Conservation (phyloP, 2,329 filamentous ascomycete genomes). For the Dactylellina drechsleri region DNA sequence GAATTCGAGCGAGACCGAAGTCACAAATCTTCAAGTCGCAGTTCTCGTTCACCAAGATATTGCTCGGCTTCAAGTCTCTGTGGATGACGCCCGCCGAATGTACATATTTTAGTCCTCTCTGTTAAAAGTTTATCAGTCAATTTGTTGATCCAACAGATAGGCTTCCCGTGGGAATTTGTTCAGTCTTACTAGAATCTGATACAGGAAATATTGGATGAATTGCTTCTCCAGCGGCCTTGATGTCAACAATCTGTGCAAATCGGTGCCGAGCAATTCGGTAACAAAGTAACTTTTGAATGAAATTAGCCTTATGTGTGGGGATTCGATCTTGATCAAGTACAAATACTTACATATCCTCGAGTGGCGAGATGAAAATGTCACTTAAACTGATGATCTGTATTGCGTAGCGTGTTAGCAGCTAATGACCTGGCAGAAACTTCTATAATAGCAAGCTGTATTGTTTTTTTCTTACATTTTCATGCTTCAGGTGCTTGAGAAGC, state of each 20-base stretch:
- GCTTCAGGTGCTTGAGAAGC: constrained; percentile 92
- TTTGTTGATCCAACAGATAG: not conserved
- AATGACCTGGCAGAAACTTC: not conserved
- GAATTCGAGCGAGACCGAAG: constrained; percentile 95
- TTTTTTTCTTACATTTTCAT: constrained; percentile 81
- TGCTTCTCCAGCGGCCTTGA: constrained; percentile 97
- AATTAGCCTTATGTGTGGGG: constrained; percentile 18
- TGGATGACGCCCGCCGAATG: constrained; percentile 98
- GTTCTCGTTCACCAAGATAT: constrained; percentile 99
- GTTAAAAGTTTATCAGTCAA: constrained; percentile 29
- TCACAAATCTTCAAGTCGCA: constrained; percentile 99
- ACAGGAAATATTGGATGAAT: constrained; percentile 99
- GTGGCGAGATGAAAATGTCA: constrained; percentile 98
- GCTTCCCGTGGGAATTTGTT: too few relatives aligned
- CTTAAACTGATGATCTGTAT: constrained; percentile 79
- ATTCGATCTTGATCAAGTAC: not conserved
- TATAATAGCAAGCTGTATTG: not conserved
- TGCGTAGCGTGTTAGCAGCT: not conserved
- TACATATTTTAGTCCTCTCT: constrained; percentile 98
- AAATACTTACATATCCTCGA: constrained; percentile 88
- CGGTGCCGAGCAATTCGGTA: constrained; percentile 95
- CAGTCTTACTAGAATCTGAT: constrained; percentile 90
- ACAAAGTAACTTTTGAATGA: constrained; percentile 84
- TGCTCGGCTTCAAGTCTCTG: constrained; percentile 96
- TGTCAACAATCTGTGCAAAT: constrained; percentile 92